A percentile compares a stretch with the other conserved stretches of the same genome.
Conservation (phyloP, 2,329 filamentous ascomycete species). For the Dothiorella sarmentorum region DNA sequence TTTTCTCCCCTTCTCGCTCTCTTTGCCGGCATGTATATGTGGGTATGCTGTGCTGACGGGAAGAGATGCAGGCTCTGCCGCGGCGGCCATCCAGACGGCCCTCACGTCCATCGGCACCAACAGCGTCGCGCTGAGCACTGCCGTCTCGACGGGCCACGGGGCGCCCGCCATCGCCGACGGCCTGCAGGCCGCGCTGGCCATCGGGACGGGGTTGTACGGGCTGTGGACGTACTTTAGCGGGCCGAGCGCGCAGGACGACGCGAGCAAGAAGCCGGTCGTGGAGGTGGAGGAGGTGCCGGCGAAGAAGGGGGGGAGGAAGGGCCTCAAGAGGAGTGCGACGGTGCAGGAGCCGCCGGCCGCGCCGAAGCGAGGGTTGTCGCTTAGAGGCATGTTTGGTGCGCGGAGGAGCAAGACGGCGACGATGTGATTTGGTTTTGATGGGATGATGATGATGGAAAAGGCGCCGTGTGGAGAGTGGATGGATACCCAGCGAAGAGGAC, state of each 20-base stretch:
- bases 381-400: neutral
- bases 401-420: neutral
- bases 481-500: too few relatives aligned
- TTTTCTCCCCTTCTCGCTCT: neutral
- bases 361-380: neutral
- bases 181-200: neutral
- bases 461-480: too few relatives aligned
- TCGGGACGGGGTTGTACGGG: neutral
- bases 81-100: neutral
- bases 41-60: too few relatives aligned
- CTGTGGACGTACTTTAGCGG: neutral
- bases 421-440: too few relatives aligned
- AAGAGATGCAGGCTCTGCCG: conserved; percentile 8
- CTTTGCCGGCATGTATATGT: too few relatives aligned
- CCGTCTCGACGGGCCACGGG: neutral
- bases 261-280: neutral
- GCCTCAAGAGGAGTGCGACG: neutral
- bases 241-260: neutral
- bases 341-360: neutral
- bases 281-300: neutral
- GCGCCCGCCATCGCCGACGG: neutral
- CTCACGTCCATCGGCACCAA: neutral
- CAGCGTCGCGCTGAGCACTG: neutral
- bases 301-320: neutral
- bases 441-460: too few relatives aligned